These are phyloP conservation scores for Stellera chamaejasme DNA, from an alignment of 345 rosid genomes.

Conservation along the genomic window DNA sequence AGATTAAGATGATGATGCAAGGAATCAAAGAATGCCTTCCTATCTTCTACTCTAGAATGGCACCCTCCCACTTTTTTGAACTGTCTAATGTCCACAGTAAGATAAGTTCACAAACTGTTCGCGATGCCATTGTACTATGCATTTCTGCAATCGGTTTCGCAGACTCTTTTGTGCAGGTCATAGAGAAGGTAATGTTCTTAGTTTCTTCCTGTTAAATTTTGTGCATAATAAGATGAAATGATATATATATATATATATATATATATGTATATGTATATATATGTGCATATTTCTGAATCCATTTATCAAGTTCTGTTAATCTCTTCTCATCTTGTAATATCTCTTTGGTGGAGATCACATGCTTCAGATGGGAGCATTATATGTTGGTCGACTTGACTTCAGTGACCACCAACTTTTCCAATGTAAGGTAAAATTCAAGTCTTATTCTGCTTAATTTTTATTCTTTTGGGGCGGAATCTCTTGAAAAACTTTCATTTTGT, in stretches of 20 bases:
- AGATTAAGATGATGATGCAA: constrained; percentile 33
- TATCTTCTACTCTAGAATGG: constrained; percentile 51
- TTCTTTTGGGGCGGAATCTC: not conserved
- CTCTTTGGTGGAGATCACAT: not conserved
- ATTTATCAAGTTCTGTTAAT: not conserved
- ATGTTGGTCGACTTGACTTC: constrained; percentile 57
- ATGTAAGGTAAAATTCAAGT: constrained; percentile 27
- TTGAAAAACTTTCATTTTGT: too few species aligned
- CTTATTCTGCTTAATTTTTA: not conserved
- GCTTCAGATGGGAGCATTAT: constrained; percentile 58
- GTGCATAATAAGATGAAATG: not conserved
- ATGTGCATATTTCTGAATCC: not conserved
- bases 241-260: too few species aligned
- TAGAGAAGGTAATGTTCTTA: constrained; percentile 34
- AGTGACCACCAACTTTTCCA: constrained; percentile 60
- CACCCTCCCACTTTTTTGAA: constrained; percentile 44
- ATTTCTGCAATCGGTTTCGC: constrained; percentile 78
- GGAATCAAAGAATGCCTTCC: constrained; percentile 46
- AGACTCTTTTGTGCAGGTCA: constrained; percentile 45
- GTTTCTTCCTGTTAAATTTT: not conserved
- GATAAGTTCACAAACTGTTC: constrained; percentile 31
- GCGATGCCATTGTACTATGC: constrained; percentile 36
- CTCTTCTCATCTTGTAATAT: not conserved
- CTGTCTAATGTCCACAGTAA: constrained; percentile 27
- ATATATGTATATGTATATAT: too few species aligned